phyloP scores from a whole-genome alignment of 2,329 filamentous ascomycete species.

The Akanthomyces dipterigenus region DNA sequence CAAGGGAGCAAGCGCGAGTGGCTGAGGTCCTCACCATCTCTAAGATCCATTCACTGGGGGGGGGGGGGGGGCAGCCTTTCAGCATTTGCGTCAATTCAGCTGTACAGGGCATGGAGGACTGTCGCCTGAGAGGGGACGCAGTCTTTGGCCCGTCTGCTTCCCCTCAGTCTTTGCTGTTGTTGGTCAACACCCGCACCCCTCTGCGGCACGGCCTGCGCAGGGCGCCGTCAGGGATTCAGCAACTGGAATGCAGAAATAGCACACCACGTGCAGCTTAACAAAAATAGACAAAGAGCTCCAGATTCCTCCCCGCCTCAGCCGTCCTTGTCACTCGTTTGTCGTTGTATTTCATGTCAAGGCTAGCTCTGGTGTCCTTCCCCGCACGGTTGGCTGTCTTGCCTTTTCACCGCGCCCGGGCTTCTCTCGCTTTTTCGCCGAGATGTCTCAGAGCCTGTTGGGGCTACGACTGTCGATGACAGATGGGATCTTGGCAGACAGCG shows the following conservation, averaged over 20 bases:
- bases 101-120: neutral
- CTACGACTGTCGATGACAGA: neutral
- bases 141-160: neutral
- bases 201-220: neutral
- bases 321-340: neutral
- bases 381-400: neutral
- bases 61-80: neutral
- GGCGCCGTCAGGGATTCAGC: neutral
- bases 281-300: neutral
- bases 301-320: neutral
- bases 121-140: neutral
- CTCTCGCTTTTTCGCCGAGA: neutral
- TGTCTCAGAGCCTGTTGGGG: neutral
- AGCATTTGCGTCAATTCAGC: neutral
- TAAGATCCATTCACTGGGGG: conserved; percentile 5
- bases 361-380: neutral
- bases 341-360: neutral
- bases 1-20: neutral
- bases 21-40: conserved; percentile 2
- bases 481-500: neutral
- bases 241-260: neutral
- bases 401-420: neutral
- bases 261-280: conserved; percentile 3
- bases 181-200: neutral
- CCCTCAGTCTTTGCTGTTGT: neutral